These are phyloP conservation scores for Pichia scutulata DNA, from an alignment of 805 yeast genomes.

Conservation along the genomic window DNA sequence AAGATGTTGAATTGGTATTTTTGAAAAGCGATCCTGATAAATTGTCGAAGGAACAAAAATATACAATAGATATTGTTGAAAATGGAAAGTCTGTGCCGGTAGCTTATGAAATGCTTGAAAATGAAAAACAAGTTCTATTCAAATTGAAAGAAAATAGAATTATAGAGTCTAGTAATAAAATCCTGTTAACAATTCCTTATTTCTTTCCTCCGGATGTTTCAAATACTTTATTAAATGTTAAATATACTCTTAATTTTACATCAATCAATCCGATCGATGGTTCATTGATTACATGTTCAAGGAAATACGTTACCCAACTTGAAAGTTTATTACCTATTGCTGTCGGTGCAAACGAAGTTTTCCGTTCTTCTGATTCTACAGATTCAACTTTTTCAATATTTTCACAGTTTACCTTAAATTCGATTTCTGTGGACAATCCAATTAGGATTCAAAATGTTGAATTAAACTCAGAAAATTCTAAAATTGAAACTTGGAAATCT, in stretches of 20 bases:
- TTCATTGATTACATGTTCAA: slow-evolving; percentile 10
- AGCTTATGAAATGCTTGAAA: slow-evolving; percentile 12
- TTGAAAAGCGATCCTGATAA: slow-evolving; percentile 25
- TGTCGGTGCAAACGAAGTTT: slow-evolving; percentile 76
- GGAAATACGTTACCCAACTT: slow-evolving; percentile 22
- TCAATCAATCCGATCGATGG: slow-evolving; percentile 10
- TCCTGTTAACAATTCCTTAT: slow-evolving; percentile 23
- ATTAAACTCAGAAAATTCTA: slow-evolving; percentile 16
- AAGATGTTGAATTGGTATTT: slow-evolving; percentile 15
- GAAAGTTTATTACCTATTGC: slow-evolving; percentile 55
- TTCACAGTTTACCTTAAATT: slow-evolving; percentile 63
- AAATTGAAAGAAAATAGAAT: not conserved
- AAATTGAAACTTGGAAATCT: slow-evolving; percentile 23
- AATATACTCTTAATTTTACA: slow-evolving; percentile 15
- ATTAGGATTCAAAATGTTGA: slow-evolving; percentile 42
- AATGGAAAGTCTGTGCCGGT: slow-evolving; percentile 5
- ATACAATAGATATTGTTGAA: slow-evolving; percentile 1
- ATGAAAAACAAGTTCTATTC: slow-evolving; percentile 15
- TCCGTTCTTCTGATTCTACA: slow-evolving; percentile 33
- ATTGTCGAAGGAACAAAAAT: slow-evolving; percentile 16
- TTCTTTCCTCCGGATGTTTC: slow-evolving; percentile 30
- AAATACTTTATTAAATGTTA: slow-evolving; percentile 21
- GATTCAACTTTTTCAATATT: slow-evolving; percentile 30
- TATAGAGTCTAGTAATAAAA: slow-evolving; percentile 6
- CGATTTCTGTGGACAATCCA: slow-evolving; percentile 45